A percentile compares a stretch with the other conserved stretches of the same genome.
Evolutionary conservation across 306 rosid species (phyloP).

Genomic region (Cercis canadensis): DNA sequence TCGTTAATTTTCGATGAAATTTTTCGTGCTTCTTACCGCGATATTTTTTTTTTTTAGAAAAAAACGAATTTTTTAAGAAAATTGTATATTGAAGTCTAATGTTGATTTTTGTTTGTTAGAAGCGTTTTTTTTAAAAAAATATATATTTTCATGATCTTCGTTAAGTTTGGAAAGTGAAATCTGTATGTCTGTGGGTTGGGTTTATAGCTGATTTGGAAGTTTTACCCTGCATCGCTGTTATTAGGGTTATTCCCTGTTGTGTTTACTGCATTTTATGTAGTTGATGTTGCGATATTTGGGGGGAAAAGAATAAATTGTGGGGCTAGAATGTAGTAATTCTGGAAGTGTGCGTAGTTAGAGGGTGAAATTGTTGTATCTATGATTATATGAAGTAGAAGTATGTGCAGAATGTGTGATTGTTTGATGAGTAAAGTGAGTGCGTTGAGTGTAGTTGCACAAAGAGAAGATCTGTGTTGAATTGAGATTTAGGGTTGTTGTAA

Average conservation of each 20-base stretch:
- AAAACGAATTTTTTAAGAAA: neutral
- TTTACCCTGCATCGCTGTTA: neutral
- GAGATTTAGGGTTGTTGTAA: neutral
- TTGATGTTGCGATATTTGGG: neutral
- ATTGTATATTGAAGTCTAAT: slow-evolving; percentile 5
- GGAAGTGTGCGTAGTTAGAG: no score
- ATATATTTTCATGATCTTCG: slow-evolving; percentile 11
- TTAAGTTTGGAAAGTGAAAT: neutral
- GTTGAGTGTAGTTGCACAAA: neutral
- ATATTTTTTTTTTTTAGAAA: slow-evolving; percentile 22
- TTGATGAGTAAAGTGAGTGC: neutral
- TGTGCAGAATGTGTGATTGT: neutral
- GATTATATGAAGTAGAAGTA: no score
- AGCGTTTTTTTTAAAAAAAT: neutral
- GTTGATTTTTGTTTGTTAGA: slow-evolving; percentile 19
- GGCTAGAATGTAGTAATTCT: neutral
- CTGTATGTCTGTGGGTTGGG: neutral
- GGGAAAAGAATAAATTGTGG: no score
- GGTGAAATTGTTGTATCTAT: no score
- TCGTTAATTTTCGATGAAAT: slow-evolving; percentile 25
- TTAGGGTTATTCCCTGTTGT: neutral
- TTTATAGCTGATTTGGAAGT: neutral
- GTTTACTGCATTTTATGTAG: neutral
- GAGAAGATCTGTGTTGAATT: neutral
- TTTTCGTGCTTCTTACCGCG: slow-evolving; percentile 19